Base-by-base conservation (phyloP, 805 yeast genomes). In the Lachancea sp. region DNA sequence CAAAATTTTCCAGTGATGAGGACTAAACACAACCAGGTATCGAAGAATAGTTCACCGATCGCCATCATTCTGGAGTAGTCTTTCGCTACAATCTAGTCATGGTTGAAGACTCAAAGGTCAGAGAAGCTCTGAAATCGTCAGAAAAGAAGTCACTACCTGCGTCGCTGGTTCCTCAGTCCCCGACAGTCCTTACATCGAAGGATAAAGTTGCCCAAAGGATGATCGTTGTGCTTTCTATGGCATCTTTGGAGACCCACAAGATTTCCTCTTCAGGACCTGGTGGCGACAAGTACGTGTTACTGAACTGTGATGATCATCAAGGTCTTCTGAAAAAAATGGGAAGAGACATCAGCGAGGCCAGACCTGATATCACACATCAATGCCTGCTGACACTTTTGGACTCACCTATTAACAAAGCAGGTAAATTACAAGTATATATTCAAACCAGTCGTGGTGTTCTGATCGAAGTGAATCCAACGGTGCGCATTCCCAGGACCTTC, bases 361-460 rank as follows among this genome's bases (percentile, higher is more conserved):
- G 98, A 64, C 98, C 98, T n/a, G 98, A 92, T 63, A 92, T 92
- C 56, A 92, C 98, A 32, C 98, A 92, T 61, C 98, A 90, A 67
- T 92, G 98, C 71, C 75, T 92, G 30, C 72, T 92, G 64, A 90
- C 98, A 3, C 71, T 92, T 49, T 71, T 92, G 54, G 98, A 92
- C 63, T 86, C 96, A n/a, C 98, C 98, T 31, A 83, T 92, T 55
- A 92, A 92, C 69, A 92, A 92, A 65, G 97, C 97, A 5, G 98
- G 98, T 7, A 86, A 79, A 63, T 73, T 92, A 51, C 98, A 92
- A 65, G 98, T 92, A 11, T 92, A 90, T 65, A 88, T 92, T 44
- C 96, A 87, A 54, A 92, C 98, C 9, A 90, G 96, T 15, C 77
- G 90, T 51, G 96, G 96, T 20, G 96, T 92, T 11, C 76, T 92